Percentiles rank a stretch among this genome's conserved stretches.
Evolutionary conservation across 2,329 filamentous ascomycete genomes (phyloP).

Genomic region (Colletotrichum shisoi): DNA sequence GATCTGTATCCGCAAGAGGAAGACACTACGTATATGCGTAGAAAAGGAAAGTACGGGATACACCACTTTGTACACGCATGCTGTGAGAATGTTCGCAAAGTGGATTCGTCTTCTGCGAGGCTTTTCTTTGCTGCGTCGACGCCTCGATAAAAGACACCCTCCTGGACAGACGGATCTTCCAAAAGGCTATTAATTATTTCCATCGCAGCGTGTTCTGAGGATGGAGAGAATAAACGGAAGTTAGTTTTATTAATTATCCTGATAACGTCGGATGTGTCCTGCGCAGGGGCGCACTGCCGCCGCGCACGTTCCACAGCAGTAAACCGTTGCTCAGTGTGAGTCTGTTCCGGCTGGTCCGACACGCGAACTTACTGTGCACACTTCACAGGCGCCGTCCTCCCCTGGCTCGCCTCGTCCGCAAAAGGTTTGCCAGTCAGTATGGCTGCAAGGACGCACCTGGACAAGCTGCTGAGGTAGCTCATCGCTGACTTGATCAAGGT

Average conservation of each 20-base stretch:
- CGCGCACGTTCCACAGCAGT: neutral
- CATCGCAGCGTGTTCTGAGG: neutral
- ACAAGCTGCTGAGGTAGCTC: neutral
- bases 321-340: neutral
- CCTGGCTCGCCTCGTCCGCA: constrained; percentile 19
- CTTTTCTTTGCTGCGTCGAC: neutral
- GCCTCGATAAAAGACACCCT: neutral
- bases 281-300: neutral
- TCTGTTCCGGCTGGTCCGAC: constrained; percentile 31
- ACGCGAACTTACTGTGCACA: constrained; percentile 5
- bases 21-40: neutral
- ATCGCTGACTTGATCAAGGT: constrained; percentile 13
- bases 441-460: constrained; percentile 24
- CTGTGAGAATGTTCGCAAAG: neutral
- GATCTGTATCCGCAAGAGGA: constrained; percentile 9
- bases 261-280: neutral
- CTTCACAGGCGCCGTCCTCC: constrained; percentile 15
- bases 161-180: neutral
- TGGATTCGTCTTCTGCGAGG: constrained; percentile 1
- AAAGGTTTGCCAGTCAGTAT: constrained; percentile 21
- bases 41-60: neutral
- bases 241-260: constrained; percentile 4
- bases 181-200: neutral
- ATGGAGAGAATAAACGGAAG: neutral
- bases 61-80: neutral